A percentile compares a stretch with the other conserved stretches of the same genome.
Conservation (phyloP, 2,329 filamentous ascomycete species). For the Ceratocystis variospora region DNA sequence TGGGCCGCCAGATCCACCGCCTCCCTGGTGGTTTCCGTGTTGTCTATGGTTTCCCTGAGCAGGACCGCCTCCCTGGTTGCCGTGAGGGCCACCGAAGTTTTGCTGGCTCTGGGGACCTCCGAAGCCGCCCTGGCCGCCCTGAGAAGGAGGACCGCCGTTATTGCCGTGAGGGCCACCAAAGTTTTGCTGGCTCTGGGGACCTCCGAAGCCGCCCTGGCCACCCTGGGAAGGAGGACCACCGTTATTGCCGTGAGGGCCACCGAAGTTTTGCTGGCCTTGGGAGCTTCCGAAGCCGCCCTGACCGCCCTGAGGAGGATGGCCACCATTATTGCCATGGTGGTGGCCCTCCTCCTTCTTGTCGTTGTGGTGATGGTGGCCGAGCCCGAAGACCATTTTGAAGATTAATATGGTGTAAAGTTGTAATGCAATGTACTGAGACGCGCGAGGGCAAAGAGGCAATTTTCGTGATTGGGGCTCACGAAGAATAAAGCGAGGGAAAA, state of each 20-base stretch:
- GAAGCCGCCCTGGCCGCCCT: neutral
- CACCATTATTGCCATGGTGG: neutral
- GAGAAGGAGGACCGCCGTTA: neutral
- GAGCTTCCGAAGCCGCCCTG: neutral
- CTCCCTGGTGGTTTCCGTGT: neutral
- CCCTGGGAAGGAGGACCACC: constrained; percentile 4
- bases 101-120: neutral
- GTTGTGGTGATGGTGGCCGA: constrained; percentile 9
- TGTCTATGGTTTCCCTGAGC: neutral
- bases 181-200: neutral
- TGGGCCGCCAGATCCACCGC: constrained; percentile 2
- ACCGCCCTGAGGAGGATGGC: constrained; percentile 7
- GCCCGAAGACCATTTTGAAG: constrained; percentile 17
- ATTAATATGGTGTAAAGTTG: neutral
- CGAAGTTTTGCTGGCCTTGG: neutral
- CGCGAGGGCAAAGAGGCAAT: neutral
- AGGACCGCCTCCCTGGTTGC: neutral
- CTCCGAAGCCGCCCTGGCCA: constrained; percentile 1
- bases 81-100: neutral
- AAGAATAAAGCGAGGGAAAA: neutral
- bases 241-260: neutral
- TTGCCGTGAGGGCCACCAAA: neutral
- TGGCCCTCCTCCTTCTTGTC: neutral
- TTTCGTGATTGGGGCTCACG: neutral
- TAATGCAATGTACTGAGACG: neutral